Evolutionary conservation across 768 basidiomycete genomes (phyloP).

Genomic region (Serendipita sp.): DNA sequence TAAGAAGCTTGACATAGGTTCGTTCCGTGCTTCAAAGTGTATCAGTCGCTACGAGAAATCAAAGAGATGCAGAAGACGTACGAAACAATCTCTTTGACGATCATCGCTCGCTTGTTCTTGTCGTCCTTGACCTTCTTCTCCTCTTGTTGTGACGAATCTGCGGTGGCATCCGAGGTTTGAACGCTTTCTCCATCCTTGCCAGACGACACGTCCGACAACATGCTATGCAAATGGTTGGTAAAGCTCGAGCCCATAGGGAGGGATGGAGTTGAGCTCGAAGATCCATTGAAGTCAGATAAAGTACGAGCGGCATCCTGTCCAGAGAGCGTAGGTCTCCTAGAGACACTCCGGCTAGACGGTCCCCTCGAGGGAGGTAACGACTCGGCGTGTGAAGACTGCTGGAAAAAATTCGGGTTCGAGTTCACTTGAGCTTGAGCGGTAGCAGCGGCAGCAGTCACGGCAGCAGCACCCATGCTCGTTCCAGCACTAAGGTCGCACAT

Average conservation of each 20-base stretch:
- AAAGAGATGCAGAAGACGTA: constrained; percentile 27
- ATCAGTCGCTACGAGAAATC: constrained; percentile 11
- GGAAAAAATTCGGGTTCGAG: neutral
- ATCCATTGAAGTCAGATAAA: neutral
- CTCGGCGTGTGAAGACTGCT: neutral
- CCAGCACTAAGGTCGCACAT: constrained; percentile 76
- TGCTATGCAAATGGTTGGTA: neutral
- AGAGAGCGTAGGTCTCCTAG: neutral
- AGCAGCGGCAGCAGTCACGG: neutral
- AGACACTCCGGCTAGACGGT: neutral
- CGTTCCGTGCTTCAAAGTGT: constrained; percentile 60
- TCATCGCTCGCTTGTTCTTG: constrained; percentile 62
- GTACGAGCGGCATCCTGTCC: neutral
- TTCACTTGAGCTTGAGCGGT: neutral
- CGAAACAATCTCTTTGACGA: constrained; percentile 86
- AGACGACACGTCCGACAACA: neutral
- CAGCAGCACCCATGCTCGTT: constrained; percentile 18
- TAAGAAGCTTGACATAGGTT: constrained; percentile 86
- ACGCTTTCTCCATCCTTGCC: neutral
- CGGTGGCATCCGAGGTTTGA: neutral
- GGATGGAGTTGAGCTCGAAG: neutral
- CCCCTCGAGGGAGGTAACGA: neutral
- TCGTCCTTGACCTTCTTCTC: constrained; percentile 90
- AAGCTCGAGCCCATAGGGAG: neutral
- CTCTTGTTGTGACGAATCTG: constrained; percentile 23